These are phyloP conservation scores for Tuber magnatum DNA, from an alignment of 495 filamentous ascomycete genomes.

Conservation along the genomic window DNA sequence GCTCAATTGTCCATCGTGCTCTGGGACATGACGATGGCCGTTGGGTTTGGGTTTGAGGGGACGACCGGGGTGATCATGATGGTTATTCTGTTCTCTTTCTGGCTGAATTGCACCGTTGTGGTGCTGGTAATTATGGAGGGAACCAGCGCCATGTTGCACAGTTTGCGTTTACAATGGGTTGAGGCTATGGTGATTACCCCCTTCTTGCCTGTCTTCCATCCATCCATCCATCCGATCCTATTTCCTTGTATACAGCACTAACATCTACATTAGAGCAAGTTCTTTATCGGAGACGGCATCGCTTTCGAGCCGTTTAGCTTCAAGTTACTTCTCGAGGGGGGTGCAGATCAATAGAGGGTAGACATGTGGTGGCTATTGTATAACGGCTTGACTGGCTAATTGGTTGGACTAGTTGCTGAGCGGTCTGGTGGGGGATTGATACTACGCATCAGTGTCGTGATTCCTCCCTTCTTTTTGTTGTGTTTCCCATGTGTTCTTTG, in stretches of 20 bases:
- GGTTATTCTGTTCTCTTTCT: conserved; percentile 71
- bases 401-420: not conserved
- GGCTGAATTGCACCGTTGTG: conserved; percentile 67
- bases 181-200: conserved; percentile 69
- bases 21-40: conserved; percentile 88
- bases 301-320: conserved; percentile 92
- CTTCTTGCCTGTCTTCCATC: not conserved
- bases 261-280: conserved; percentile 52
- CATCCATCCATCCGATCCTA: not conserved
- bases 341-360: not conserved
- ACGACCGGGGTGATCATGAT: conserved; percentile 67
- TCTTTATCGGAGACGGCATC: conserved; percentile 91
- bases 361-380: not conserved
- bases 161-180: conserved; percentile 93
- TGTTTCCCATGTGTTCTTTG: not conserved
- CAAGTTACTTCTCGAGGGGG: conserved; percentile 72
- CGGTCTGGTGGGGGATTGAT: not conserved
- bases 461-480: not conserved
- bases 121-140: conserved; percentile 67
- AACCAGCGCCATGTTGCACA: conserved; percentile 86
- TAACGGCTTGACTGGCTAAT: not conserved
- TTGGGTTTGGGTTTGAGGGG: conserved; percentile 61
- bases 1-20: conserved; percentile 94
- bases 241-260: conserved; percentile 7
- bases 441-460: not conserved